Percentiles rank a stretch among this genome's conserved stretches.
These are phyloP conservation scores for Mycena sp. DNA, from an alignment of 1,284 basidiomycete genomes.

Conservation along the genomic window DNA sequence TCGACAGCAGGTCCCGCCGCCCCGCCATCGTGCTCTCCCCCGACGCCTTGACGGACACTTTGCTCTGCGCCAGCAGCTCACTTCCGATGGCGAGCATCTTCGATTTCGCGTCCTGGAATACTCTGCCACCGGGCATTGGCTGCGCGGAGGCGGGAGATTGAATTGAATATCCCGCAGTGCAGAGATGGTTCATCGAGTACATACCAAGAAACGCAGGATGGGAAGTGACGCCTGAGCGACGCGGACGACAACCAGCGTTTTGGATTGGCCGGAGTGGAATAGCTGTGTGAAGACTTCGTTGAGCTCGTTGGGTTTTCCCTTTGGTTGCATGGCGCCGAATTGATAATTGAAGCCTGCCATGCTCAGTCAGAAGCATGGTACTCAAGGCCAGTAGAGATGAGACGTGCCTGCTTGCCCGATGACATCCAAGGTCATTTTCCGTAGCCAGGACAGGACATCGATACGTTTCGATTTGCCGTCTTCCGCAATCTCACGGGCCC, in stretches of 20 bases:
- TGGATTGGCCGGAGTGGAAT: conserved; percentile 42
- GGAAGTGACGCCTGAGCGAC: conserved; percentile 51
- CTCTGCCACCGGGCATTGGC: background rate
- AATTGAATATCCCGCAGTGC: no score
- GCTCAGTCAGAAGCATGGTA: conserved; percentile 33
- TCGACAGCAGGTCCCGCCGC: conserved; percentile 56
- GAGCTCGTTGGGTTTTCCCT: conserved; percentile 54
- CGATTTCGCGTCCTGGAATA: background rate
- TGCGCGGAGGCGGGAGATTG: conserved; percentile 56
- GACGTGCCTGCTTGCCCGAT: conserved; percentile 61
- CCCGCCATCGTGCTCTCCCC: background rate
- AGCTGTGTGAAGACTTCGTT: conserved; percentile 56
- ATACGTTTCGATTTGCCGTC: conserved; percentile 42
- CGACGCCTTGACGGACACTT: background rate
- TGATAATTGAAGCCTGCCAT: conserved; percentile 73
- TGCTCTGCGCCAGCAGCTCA: conserved; percentile 1
- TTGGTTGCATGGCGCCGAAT: conserved; percentile 60
- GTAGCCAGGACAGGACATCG: conserved; percentile 65
- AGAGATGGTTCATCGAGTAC: no score
- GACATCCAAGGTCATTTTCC: conserved; percentile 68
- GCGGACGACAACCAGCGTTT: conserved; percentile 40
- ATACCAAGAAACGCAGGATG: conserved; percentile 35
- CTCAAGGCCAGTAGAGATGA: no score
- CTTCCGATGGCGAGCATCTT: conserved; percentile 7
- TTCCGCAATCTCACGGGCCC: conserved; percentile 44